Base-by-base conservation (phyloP, 148 eudicot species). In the Chenopodium formosanum region DNA sequence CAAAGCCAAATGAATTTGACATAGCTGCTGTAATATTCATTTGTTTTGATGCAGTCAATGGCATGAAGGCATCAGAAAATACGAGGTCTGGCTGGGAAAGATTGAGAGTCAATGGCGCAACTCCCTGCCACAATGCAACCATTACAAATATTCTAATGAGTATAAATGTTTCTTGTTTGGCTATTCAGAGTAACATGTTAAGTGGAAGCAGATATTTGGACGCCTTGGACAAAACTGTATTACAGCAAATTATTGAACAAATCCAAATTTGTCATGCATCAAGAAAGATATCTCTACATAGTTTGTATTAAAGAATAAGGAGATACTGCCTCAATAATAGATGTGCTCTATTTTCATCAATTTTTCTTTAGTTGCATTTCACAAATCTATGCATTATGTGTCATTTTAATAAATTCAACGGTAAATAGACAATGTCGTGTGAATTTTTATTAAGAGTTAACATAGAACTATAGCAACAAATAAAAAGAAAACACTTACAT, bases 1-100 rank as follows among this genome's bases (percentile, higher is more conserved):
- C 99, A 83, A 96, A 96, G 78, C 99, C 99, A 70, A 96, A 96
- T 71, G 99, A 94, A 82, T 94, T 94, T 60, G 99, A 94, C 80
- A 96, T n/a, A 67, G 95, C 95, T 44, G 94, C 92, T 74, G 70
- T 84, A 47, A 94, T 84, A 27, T 82, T 70, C 91, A 90, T 87
- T 79, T 89, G 78, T 88, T 85, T 92, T 9, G 98, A 89, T 60
- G 83, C 83, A 47, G 85, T 86, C 89, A 94, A 87, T 50, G 99
- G 99, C 90, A 89, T 90, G 86, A 93, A 95, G 40, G 78, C 79
- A 5, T 88, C 82, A 8, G 60, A 78, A 72, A 95, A 93, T 8
- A 90, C 78, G 1, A 95, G 94, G 83, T 95, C 98, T 68, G 98
- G 97, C 75, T 87, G 81, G 6, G 86, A 82, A 31, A 93, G 92